A percentile compares a stretch with the other conserved stretches of the same genome.
These are phyloP conservation scores for Talaromyces marneffei DNA, from an alignment of 2,329 filamentous ascomycete species.

Conservation along the genomic window DNA sequence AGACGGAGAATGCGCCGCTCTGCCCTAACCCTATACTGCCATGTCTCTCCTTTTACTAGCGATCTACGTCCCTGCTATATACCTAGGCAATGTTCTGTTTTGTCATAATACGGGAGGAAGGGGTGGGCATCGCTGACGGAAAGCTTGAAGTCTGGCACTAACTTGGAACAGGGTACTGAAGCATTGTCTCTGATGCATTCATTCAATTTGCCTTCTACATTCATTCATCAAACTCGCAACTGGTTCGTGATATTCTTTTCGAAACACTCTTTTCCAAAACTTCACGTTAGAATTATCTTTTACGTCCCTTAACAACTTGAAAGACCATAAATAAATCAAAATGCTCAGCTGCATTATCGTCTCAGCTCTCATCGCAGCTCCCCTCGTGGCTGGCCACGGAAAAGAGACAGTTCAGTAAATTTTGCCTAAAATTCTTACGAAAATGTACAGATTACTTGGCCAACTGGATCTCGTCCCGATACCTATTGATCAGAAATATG, in stretches of 20 bases:
- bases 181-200: too few species aligned
- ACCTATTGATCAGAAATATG: background rate
- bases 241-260: background rate
- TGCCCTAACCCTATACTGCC: background rate
- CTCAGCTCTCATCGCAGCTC: background rate
- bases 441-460: background rate
- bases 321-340: background rate
- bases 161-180: too few species aligned
- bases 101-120: background rate
- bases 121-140: too few species aligned
- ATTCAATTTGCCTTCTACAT: background rate
- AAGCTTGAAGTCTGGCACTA: too few species aligned
- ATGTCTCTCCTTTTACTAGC: background rate
- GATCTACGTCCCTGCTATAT: background rate
- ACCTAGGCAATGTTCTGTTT: background rate
- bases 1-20: background rate
- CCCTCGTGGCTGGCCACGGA: background rate
- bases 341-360: background rate
- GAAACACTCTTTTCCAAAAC: background rate
- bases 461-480: background rate
- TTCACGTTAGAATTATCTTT: background rate
- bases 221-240: background rate
- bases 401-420: background rate
- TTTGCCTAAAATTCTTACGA: background rate
- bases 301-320: background rate